Conservation (phyloP, 345 rosid genomes). For the Luvunga scandens region DNA sequence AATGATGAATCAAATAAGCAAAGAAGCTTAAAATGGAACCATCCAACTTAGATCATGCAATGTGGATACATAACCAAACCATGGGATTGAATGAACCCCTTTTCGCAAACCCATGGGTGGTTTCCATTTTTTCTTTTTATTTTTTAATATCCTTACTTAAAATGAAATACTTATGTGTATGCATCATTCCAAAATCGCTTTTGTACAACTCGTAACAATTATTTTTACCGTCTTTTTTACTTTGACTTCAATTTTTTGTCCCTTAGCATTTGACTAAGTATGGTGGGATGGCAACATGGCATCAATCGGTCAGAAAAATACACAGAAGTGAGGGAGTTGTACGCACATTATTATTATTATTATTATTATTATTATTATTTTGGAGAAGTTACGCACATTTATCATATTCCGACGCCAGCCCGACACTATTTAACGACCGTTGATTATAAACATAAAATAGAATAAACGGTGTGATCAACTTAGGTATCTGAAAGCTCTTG, state of each 20-base stretch:
- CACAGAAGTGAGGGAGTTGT: not conserved
- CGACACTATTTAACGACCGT: constrained; percentile 15
- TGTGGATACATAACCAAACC: not conserved
- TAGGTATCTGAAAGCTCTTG: not conserved
- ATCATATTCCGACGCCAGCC: not conserved
- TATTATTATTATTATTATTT: too few species aligned
- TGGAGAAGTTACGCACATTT: not conserved
- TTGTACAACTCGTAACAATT: not conserved
- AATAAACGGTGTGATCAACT: not conserved
- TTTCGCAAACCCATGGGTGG: too few species aligned
- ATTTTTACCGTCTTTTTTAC: not conserved
- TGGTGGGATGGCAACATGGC: not conserved
- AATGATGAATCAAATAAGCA: not conserved
- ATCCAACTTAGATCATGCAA: not conserved
- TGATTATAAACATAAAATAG: not conserved
- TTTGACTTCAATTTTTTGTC: not conserved
- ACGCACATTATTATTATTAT: not conserved
- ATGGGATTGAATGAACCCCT: too few species aligned
- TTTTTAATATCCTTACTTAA: not conserved
- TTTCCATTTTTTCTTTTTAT: not conserved
- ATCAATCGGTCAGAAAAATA: constrained; percentile 2
- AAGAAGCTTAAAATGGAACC: too few species aligned
- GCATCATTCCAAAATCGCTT: too few species aligned
- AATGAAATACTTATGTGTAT: too few species aligned
- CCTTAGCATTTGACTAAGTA: constrained; percentile 9